Evolutionary conservation across 1,284 basidiomycete species (phyloP).

Genomic region (Pterula multifida): DNA sequence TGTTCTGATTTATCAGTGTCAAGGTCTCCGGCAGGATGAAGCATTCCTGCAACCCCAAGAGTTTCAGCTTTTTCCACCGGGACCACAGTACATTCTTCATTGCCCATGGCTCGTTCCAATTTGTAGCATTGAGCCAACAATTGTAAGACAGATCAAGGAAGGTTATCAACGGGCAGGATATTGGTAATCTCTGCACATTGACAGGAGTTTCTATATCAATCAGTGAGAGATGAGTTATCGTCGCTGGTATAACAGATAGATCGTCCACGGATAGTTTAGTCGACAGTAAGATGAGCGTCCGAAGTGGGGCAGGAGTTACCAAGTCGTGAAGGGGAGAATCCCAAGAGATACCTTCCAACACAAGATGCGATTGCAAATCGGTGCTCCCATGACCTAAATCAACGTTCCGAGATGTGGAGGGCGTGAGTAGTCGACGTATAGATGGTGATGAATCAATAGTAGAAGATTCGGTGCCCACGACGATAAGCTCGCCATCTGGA

Average conservation of each 20-base stretch:
- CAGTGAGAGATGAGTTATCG: slow-evolving; percentile 44
- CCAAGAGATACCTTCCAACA: not conserved
- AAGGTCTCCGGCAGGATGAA: slow-evolving; percentile 26
- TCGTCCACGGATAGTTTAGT: slow-evolving; percentile 16
- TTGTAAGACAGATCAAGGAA: slow-evolving; percentile 60
- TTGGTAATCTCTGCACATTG: slow-evolving; percentile 42
- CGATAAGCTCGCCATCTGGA: slow-evolving; percentile 39
- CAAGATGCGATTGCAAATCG: not conserved
- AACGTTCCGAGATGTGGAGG: slow-evolving; percentile 16
- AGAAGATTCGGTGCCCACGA: slow-evolving; percentile 41
- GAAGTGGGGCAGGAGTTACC: slow-evolving; percentile 21
- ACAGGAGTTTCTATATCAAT: slow-evolving; percentile 27
- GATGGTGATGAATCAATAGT: slow-evolving; percentile 26
- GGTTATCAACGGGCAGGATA: slow-evolving; percentile 47
- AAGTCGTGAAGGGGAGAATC: slow-evolving; percentile 13
- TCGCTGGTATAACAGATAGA: slow-evolving; percentile 40
- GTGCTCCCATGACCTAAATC: not conserved
- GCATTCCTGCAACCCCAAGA: slow-evolving; percentile 44
- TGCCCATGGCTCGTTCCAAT: slow-evolving; percentile 13
- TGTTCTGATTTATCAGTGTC: slow-evolving; percentile 37
- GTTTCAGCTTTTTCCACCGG: slow-evolving; percentile 34
- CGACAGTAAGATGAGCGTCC: slow-evolving; percentile 17
- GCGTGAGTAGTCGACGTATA: not conserved
- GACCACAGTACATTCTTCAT: slow-evolving; percentile 44
- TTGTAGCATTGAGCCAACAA: slow-evolving; percentile 35